phyloP scores from a whole-genome alignment of 257 asterid species.

The Petrea volubilis region DNA sequence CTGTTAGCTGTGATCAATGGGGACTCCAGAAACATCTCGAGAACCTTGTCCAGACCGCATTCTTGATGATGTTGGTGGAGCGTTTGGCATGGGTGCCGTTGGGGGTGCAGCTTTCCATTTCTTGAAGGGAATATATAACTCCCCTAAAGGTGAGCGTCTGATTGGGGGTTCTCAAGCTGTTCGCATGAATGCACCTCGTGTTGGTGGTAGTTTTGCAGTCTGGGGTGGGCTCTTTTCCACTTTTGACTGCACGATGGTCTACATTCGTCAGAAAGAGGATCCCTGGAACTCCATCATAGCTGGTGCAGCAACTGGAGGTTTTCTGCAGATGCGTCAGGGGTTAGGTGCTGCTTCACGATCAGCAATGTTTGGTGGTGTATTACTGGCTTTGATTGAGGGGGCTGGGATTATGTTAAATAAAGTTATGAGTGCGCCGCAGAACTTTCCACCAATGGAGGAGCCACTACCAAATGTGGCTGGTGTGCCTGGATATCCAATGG shows the following conservation, averaged over 20 bases:
- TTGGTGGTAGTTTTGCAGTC: constrained; percentile 96
- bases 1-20: constrained; percentile 40
- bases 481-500: constrained; percentile 57
- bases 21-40: constrained; percentile 83
- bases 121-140: constrained; percentile 71
- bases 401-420: constrained; percentile 83
- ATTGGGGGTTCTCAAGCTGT: constrained; percentile 81
- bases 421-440: constrained; percentile 54
- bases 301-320: constrained; percentile 96
- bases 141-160: constrained; percentile 87
- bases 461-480: constrained; percentile 50
- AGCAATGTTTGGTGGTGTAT: constrained; percentile 71
- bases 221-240: constrained; percentile 97
- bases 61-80: constrained; percentile 85
- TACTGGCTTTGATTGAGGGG: constrained; percentile 89
- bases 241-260: constrained; percentile 88
- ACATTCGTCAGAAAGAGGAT: constrained; percentile 82
- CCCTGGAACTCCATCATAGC: constrained; percentile 92
- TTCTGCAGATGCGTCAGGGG: constrained; percentile 87
- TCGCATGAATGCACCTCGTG: constrained; percentile 94
- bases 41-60: constrained; percentile 98
- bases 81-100: constrained; percentile 90
- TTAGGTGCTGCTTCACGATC: constrained; percentile 71
- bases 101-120: constrained; percentile 88
- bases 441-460: constrained; percentile 68